These are phyloP conservation scores for Polygonum aviculare DNA, from an alignment of 148 eudicot species.

Conservation along the genomic window DNA sequence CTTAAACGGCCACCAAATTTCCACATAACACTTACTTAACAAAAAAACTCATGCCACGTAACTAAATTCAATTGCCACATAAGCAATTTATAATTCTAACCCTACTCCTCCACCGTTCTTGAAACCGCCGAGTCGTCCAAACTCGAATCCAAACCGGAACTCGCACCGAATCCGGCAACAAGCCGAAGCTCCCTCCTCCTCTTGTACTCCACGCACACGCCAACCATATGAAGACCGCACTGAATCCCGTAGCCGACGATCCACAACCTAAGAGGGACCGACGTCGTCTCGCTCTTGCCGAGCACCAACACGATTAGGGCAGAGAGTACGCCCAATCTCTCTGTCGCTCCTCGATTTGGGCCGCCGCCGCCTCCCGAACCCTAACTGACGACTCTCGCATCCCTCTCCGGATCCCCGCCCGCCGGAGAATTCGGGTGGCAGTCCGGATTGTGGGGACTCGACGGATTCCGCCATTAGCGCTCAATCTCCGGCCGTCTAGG, in stretches of 20 bases:
- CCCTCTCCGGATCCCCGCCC: constrained; percentile 39
- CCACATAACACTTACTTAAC: too few species aligned
- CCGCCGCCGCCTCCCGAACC: constrained; percentile 65
- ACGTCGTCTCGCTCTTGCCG: constrained; percentile 22
- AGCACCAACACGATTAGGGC: constrained; percentile 30
- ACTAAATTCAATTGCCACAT: too few species aligned
- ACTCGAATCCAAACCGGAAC: neutral
- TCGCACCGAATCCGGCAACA: neutral
- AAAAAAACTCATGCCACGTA: too few species aligned
- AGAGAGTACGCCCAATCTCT: constrained; percentile 68
- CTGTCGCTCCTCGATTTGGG: constrained; percentile 58
- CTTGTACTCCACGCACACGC: constrained; percentile 53
- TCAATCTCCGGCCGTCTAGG: neutral
- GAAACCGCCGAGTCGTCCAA: neutral
- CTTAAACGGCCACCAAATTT: too few species aligned
- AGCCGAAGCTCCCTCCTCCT: constrained; percentile 11
- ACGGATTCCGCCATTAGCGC: neutral
- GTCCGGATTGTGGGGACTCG: constrained; percentile 25
- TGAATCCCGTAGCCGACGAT: constrained; percentile 51
- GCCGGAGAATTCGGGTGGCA: constrained; percentile 55
- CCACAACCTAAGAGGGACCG: constrained; percentile 53
- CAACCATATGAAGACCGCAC: constrained; percentile 53
- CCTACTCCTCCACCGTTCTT: neutral
- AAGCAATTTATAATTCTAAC: too few species aligned
- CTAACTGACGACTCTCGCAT: constrained; percentile 50